Conservation (phyloP, 1,139 yeast genomes). For the Pichia sp. region DNA sequence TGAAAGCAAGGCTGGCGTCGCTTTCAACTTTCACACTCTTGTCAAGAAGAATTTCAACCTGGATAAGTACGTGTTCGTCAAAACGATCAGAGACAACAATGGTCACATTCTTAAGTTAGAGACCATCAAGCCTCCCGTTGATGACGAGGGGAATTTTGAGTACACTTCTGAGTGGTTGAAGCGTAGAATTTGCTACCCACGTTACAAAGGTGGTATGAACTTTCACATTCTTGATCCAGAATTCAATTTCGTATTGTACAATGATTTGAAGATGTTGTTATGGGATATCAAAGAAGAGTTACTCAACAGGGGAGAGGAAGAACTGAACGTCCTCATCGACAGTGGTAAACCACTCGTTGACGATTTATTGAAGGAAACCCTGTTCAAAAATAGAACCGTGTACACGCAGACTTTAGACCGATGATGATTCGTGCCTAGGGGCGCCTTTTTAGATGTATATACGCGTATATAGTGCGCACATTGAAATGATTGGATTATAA, state of each 20-base stretch:
- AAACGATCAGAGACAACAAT: constrained; percentile 32
- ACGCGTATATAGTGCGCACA: no score
- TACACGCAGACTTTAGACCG: constrained; percentile 14
- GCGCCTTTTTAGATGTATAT: no score
- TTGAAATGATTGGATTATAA: no score
- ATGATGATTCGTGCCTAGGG: no score
- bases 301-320: constrained; percentile 1
- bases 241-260: constrained; percentile 18
- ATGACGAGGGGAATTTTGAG: constrained; percentile 8
- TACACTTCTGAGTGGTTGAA: constrained; percentile 31
- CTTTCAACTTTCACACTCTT: constrained; percentile 17
- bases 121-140: constrained; percentile 22
- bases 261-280: constrained; percentile 20
- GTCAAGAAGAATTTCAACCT: constrained; percentile 14
- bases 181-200: constrained; percentile 34
- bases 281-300: constrained; percentile 22
- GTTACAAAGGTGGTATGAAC: constrained; percentile 40
- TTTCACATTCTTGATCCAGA: constrained; percentile 27
- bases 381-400: constrained; percentile 16
- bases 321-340: not conserved
- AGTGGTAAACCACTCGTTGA: constrained; percentile 2
- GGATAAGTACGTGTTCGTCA: constrained; percentile 29
- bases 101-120: constrained; percentile 34
- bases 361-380: constrained; percentile 9
- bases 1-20: no score